Evolutionary conservation across 1,284 basidiomycete genomes (phyloP).

Genomic region (Leccinum angustisporum): DNA sequence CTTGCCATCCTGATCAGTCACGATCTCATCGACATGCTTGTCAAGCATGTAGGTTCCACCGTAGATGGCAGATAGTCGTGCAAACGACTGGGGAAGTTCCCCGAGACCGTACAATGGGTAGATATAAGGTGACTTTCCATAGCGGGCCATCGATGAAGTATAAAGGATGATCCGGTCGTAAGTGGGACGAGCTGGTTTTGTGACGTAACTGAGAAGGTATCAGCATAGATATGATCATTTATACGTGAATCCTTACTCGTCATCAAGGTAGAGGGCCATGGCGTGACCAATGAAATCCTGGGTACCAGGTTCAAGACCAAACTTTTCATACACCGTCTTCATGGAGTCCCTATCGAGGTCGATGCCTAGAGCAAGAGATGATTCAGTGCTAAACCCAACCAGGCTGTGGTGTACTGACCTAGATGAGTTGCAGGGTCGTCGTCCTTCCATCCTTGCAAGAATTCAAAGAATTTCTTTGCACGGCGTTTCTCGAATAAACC

Average conservation of each 20-base stretch:
- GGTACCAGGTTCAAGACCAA: constrained; percentile 95
- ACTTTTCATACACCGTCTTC: constrained; percentile 94
- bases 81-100: constrained; percentile 98
- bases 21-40: constrained; percentile 91
- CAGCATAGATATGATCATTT: background rate
- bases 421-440: constrained; percentile 94
- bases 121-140: constrained; percentile 99
- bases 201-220: constrained; percentile 73
- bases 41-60: constrained; percentile 99
- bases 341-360: constrained; percentile 87
- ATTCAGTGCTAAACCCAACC: constrained; percentile 2
- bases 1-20: constrained; percentile 83
- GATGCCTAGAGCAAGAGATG: constrained; percentile 54
- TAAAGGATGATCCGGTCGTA: constrained; percentile 98
- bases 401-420: constrained; percentile 51
- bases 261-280: constrained; percentile 98
- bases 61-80: constrained; percentile 97
- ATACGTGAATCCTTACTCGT: constrained; percentile 70
- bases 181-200: constrained; percentile 85
- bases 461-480: constrained; percentile 99
- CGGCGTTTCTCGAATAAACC: constrained; percentile 98
- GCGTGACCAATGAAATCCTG: constrained; percentile 99
- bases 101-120: constrained; percentile 99
- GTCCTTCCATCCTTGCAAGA: constrained; percentile 94
- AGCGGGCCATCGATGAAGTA: constrained; percentile 98